Conservation (phyloP, 1,284 basidiomycete species). For the Caloboletus firmus region DNA sequence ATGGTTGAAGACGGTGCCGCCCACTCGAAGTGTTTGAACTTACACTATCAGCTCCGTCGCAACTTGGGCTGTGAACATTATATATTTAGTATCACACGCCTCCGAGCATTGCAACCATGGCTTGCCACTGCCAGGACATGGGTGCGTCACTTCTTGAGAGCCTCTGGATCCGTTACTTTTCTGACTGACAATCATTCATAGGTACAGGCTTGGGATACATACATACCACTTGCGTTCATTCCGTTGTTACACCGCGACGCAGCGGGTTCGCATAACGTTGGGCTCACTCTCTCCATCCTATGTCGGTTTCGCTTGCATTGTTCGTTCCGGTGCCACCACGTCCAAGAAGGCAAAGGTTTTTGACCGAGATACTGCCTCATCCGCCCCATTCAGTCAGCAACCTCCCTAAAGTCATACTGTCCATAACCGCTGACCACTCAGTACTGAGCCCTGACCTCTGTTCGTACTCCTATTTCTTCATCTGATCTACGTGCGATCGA, state of each 20-base stretch:
- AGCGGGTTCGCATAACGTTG: not conserved
- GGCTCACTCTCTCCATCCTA: not conserved
- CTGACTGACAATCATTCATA: not conserved
- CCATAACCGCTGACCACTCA: not conserved
- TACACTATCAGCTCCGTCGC: constrained; percentile 7
- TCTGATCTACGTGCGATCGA: constrained; percentile 18
- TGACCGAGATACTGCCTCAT: not conserved
- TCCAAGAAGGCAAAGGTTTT: not conserved
- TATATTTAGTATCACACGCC: constrained; percentile 19
- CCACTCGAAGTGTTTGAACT: constrained; percentile 6
- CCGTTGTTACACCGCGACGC: not conserved
- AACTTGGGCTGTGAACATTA: not conserved
- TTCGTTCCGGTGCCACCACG: not conserved
- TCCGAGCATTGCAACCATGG: not conserved
- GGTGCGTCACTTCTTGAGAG: not conserved
- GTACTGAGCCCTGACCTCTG: constrained; percentile 14
- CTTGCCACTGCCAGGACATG: not conserved
- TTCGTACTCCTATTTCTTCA: constrained; percentile 13
- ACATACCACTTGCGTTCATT: not conserved
- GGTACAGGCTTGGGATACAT: not conserved
- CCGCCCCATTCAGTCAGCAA: not conserved
- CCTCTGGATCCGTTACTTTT: not conserved
- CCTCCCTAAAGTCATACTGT: not conserved
- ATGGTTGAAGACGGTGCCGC: constrained; percentile 1
- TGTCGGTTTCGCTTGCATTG: not conserved